Evolutionary conservation across 805 yeast species (phyloP).

Genomic region (Barnettozyma sucrosica): DNA sequence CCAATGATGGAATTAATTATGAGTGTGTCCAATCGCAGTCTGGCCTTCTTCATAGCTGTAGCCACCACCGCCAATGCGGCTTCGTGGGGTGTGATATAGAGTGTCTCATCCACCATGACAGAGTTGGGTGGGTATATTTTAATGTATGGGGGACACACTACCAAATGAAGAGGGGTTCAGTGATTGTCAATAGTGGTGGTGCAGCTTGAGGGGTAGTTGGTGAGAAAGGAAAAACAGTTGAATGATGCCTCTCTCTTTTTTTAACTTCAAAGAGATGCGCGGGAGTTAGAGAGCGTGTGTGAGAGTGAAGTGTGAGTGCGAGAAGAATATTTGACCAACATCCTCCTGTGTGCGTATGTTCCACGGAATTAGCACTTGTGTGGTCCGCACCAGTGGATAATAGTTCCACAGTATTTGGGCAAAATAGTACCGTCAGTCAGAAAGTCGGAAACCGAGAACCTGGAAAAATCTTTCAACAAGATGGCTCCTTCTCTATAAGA

Average conservation of each 20-base stretch:
- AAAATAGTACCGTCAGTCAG: background rate
- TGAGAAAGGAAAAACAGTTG: background rate
- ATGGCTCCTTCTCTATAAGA: too few species aligned
- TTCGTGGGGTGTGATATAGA: constrained; percentile 70
- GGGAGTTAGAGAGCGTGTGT: too few species aligned
- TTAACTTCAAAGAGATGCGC: background rate
- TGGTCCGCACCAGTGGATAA: background rate
- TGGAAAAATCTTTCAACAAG: background rate
- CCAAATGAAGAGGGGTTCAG: background rate
- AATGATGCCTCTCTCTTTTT: background rate
- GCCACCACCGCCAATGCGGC: constrained; percentile 83
- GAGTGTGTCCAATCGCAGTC: constrained; percentile 57
- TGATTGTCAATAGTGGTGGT: background rate
- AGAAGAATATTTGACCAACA: background rate
- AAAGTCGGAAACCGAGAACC: background rate
- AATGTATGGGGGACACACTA: background rate
- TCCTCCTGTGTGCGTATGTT: background rate
- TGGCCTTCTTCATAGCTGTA: constrained; percentile 76
- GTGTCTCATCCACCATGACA: constrained; percentile 39
- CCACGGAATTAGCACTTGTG: background rate
- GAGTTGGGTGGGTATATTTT: background rate
- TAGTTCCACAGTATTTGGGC: background rate
- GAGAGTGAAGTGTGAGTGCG: too few species aligned
- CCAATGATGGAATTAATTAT: constrained; percentile 62
- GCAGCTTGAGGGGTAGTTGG: background rate